phyloP scores from a whole-genome alignment of 2,329 filamentous ascomycete genomes.

The Ascochyta rabiei region DNA sequence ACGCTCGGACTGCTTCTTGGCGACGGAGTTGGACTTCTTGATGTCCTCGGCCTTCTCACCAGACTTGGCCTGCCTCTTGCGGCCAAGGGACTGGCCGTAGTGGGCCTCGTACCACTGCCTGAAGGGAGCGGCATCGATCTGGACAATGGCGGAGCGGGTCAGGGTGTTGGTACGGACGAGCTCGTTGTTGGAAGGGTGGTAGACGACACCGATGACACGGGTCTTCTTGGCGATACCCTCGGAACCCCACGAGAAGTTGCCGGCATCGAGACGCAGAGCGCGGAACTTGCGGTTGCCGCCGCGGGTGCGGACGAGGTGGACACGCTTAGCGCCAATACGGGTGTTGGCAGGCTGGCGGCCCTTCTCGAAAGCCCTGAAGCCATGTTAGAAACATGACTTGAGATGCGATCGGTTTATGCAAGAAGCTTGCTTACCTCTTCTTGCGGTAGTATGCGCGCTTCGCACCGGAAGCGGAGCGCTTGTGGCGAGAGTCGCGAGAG shows the following conservation, averaged over 20 bases:
- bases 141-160: conserved; percentile 97
- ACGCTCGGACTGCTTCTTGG: conserved; percentile 95
- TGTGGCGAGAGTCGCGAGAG: conserved; percentile 99
- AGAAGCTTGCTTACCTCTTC: conserved; percentile 56
- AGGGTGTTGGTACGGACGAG: conserved; percentile 99
- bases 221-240: conserved; percentile 98
- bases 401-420: conserved; percentile 65
- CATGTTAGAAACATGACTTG: conserved; percentile 66
- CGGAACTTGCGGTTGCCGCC: conserved; percentile 99
- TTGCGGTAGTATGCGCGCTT: conserved; percentile 70
- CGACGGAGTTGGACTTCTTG: conserved; percentile 96
- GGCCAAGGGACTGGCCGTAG: conserved; percentile 90
- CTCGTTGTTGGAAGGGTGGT: conserved; percentile 99
- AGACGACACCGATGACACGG: conserved; percentile 97
- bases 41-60: conserved; percentile 74
- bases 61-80: conserved; percentile 86
- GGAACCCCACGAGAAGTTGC: conserved; percentile 99
- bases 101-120: conserved; percentile 99
- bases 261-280: conserved; percentile 95
- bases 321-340: conserved; percentile 95
- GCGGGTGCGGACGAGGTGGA: conserved; percentile 95
- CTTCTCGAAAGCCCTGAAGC: conserved; percentile 99
- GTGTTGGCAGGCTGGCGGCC: conserved; percentile 99
- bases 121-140: conserved; percentile 98
- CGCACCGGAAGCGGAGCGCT: conserved; percentile 98